Conservation (phyloP, 1,284 basidiomycete species). For the Meira miltonrushii region DNA sequence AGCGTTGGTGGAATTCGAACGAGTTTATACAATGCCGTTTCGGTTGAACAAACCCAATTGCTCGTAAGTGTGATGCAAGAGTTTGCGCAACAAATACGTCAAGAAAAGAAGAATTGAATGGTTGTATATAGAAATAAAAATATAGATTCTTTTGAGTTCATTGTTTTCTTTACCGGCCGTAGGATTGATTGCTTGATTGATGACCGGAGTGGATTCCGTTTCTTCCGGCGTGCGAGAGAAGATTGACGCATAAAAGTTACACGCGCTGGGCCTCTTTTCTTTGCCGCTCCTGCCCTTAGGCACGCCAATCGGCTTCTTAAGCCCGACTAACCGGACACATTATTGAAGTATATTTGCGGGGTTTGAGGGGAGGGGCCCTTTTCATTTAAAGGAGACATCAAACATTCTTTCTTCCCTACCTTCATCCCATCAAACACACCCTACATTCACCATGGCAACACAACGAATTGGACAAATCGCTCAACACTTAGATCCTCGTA, state of each 20-base stretch:
- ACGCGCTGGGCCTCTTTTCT: no score
- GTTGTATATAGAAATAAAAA: no score
- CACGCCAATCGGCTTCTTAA: no score
- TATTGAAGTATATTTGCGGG: no score
- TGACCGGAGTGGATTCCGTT: no score
- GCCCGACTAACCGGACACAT: no score
- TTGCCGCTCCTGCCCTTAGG: no score
- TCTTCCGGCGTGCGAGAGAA: no score
- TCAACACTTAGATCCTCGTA: conserved; percentile 43
- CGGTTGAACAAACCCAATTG: conserved; percentile 65
- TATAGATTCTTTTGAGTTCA: no score
- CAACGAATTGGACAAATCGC: conserved; percentile 32
- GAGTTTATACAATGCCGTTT: conserved; percentile 91
- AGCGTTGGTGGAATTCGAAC: conserved; percentile 65
- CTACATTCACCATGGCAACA: conserved; percentile 2
- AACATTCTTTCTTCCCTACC: not conserved
- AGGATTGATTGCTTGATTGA: no score
- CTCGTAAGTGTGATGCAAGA: conserved; percentile 57
- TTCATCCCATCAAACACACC: not conserved
- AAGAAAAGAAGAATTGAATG: not conserved
- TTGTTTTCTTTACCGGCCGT: no score
- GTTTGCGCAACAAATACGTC: conserved; percentile 34
- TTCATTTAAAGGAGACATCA: not conserved
- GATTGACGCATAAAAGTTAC: no score
- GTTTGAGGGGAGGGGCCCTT: not conserved